Evolutionary conservation across 2,329 filamentous ascomycete species (phyloP).

Genomic region (Curvularia spicifera): DNA sequence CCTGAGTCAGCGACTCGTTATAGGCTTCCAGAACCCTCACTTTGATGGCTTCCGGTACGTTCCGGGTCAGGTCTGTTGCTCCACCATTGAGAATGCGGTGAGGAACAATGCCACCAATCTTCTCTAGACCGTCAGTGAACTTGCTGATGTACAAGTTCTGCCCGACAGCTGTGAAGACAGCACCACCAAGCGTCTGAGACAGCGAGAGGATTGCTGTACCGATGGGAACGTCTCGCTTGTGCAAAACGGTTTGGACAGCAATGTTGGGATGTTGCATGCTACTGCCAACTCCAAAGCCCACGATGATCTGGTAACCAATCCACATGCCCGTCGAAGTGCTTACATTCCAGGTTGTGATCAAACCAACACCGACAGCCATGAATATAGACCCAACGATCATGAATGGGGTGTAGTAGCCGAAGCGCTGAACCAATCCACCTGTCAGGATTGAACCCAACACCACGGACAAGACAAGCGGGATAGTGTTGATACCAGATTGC

Average conservation of each 20-base stretch:
- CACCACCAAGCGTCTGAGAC: constrained; percentile 54
- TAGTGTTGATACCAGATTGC: constrained; percentile 54
- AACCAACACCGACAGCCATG: constrained; percentile 53
- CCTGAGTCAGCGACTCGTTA: constrained; percentile 38
- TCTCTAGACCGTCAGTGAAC: constrained; percentile 47
- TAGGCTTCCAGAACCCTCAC: constrained; percentile 35
- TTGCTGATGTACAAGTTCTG: constrained; percentile 56
- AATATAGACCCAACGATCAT: constrained; percentile 51
- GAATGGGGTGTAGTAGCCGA: constrained; percentile 59
- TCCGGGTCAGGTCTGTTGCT: constrained; percentile 63
- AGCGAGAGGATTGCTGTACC: constrained; percentile 56
- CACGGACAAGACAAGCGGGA: constrained; percentile 54
- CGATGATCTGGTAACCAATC: constrained; percentile 42
- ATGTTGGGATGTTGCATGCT: constrained; percentile 56
- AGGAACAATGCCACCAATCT: constrained; percentile 49
- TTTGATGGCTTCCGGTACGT: constrained; percentile 24
- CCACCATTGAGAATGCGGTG: constrained; percentile 52
- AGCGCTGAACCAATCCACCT: constrained; percentile 48
- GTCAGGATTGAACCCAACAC: constrained; percentile 51
- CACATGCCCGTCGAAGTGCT: constrained; percentile 40
- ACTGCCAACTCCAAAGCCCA: constrained; percentile 51
- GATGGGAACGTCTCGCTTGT: constrained; percentile 50
- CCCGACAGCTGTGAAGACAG: constrained; percentile 55
- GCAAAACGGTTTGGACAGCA: constrained; percentile 53
- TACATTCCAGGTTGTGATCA: constrained; percentile 52